These are phyloP conservation scores for Populus alba DNA, from an alignment of 345 rosid species.

Conservation along the genomic window DNA sequence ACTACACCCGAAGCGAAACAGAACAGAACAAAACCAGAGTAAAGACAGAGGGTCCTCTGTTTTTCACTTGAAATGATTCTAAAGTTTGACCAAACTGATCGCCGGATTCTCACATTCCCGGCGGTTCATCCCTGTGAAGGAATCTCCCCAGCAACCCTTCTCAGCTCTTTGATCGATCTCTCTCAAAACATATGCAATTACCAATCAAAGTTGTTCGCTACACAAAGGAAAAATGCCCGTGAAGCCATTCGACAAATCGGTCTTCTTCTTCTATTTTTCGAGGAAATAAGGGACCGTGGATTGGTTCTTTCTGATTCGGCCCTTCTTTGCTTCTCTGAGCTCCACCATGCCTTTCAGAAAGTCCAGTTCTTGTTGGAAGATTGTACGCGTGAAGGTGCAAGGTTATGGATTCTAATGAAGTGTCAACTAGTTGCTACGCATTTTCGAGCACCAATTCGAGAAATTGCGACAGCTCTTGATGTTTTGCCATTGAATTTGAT, in stretches of 20 bases:
- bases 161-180: constrained; percentile 49
- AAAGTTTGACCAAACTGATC: constrained; percentile 26
- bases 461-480: constrained; percentile 56
- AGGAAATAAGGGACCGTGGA: constrained; percentile 47
- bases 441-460: constrained; percentile 42
- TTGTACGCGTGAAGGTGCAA: constrained; percentile 62
- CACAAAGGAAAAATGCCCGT: constrained; percentile 49
- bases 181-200: constrained; percentile 40
- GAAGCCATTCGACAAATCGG: constrained; percentile 50
- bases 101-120: constrained; percentile 67
- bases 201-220: constrained; percentile 43
- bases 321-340: constrained; percentile 56
- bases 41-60: not conserved
- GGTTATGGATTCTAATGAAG: constrained; percentile 54
- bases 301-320: constrained; percentile 26
- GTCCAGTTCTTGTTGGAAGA: constrained; percentile 66
- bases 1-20: not conserved
- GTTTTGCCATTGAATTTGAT: constrained; percentile 48
- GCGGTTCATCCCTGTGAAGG: constrained; percentile 70
- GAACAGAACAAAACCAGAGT: not conserved
- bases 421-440: constrained; percentile 47
- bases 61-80: constrained; percentile 34
- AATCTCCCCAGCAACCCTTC: constrained; percentile 50
- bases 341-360: constrained; percentile 68
- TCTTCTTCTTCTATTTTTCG: constrained; percentile 51